Evolutionary conservation across 768 basidiomycete genomes (phyloP).

Genomic region (Pulveroboletus sp.): DNA sequence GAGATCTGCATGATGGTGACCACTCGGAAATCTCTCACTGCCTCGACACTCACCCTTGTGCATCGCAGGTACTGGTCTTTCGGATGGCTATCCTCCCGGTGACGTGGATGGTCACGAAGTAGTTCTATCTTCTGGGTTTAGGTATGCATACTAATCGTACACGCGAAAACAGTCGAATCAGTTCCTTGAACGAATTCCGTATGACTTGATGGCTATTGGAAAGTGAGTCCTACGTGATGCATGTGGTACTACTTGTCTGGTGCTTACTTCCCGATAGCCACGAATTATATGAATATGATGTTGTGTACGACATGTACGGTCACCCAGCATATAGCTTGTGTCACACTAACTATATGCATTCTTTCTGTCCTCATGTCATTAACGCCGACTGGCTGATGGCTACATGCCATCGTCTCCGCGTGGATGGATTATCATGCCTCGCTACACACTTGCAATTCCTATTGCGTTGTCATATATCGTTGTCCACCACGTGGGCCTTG

Average conservation of each 20-base stretch:
- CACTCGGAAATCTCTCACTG: not conserved
- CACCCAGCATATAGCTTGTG: not conserved
- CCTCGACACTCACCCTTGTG: not conserved
- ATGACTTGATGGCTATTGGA: conserved; percentile 81
- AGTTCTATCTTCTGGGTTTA: not conserved
- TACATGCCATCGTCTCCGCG: not conserved
- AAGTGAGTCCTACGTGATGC: conserved; percentile 47
- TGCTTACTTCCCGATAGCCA: conserved; percentile 43
- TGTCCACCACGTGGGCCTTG: conserved; percentile 1
- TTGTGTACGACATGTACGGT: conserved; percentile 60
- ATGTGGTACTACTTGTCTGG: not conserved
- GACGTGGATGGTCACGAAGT: conserved; percentile 73
- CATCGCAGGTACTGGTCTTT: conserved; percentile 64
- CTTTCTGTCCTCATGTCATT: not conserved
- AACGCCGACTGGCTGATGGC: not conserved
- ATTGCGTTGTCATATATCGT: not conserved
- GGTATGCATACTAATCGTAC: not conserved
- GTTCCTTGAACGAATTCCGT: conserved; percentile 67
- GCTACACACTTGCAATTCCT: not conserved
- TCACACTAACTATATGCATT: conserved; percentile 2
- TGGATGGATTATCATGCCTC: not conserved
- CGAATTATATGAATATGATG: conserved; percentile 71
- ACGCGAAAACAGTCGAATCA: conserved; percentile 53
- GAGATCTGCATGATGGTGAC: conserved; percentile 69
- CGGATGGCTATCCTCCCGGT: conserved; percentile 68